Evolutionary conservation across 1,139 yeast genomes (phyloP).

Genomic region (Yamadazyma trypodendri): DNA sequence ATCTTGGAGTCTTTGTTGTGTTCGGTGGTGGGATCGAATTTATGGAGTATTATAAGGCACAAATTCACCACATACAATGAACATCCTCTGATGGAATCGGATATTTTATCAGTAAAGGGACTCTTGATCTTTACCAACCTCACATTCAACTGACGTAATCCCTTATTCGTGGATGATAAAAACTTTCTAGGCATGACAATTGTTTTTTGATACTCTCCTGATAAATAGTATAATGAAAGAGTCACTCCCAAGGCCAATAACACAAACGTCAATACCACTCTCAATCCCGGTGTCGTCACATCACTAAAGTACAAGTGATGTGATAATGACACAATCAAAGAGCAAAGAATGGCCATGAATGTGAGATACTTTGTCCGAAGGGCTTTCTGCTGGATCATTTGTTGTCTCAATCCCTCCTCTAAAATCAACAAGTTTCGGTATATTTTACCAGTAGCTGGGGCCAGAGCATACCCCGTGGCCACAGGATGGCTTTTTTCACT

Average conservation of each 20-base stretch:
- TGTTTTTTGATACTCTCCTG: conserved; percentile 87
- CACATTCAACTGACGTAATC: conserved; percentile 77
- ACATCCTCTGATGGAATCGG: conserved; percentile 44
- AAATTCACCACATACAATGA: conserved; percentile 33
- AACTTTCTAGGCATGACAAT: conserved; percentile 80
- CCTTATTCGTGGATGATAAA: conserved; percentile 78
- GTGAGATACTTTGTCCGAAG: conserved; percentile 71
- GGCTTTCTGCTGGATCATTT: conserved; percentile 68
- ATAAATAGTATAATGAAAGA: conserved; percentile 71
- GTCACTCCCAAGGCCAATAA: conserved; percentile 70
- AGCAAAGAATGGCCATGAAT: conserved; percentile 57
- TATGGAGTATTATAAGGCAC: conserved; percentile 29
- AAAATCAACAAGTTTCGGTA: conserved; percentile 77
- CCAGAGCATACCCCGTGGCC: conserved; percentile 42
- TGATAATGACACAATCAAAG: conserved; percentile 40
- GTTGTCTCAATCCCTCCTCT: conserved; percentile 82
- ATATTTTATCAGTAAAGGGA: conserved; percentile 51
- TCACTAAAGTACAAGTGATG: conserved; percentile 38
- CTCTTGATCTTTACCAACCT: conserved; percentile 70
- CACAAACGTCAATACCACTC: conserved; percentile 58
- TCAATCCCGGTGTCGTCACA: conserved; percentile 26
- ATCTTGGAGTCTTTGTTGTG: conserved; percentile 33
- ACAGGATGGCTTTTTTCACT: conserved; percentile 25
- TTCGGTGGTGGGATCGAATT: conserved; percentile 34
- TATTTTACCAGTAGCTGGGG: conserved; percentile 67